phyloP scores from a whole-genome alignment of 2,329 filamentous ascomycete species.

The Fusarium xylarioides region DNA sequence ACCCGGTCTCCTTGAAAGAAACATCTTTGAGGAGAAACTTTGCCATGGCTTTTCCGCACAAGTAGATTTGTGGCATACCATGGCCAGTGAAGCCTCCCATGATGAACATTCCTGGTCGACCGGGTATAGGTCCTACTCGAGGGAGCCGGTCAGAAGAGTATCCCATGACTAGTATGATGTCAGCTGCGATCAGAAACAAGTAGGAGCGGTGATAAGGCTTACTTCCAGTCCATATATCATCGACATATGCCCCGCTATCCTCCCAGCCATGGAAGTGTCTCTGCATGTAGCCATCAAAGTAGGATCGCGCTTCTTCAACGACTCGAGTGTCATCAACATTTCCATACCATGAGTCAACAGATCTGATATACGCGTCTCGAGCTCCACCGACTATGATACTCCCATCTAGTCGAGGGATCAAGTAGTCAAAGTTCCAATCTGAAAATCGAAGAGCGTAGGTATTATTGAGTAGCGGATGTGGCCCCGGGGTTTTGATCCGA shows the following conservation, averaged over 20 bases:
- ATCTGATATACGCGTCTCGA: not conserved
- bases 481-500: rapidly evolving
- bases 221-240: not conserved
- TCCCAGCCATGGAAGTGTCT: not conserved
- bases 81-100: not conserved
- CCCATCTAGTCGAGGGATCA: not conserved
- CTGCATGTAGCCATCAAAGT: not conserved
- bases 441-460: not conserved
- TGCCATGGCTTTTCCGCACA: not conserved
- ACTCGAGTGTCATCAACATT: not conserved
- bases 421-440: not conserved
- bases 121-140: not conserved
- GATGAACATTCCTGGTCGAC: not conserved
- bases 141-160: not conserved
- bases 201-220: rapidly evolving
- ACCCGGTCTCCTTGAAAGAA: rapidly evolving
- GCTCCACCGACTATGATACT: not conserved
- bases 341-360: not conserved
- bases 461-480: not conserved
- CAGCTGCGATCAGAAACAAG: rapidly evolving
- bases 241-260: not conserved
- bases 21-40: not conserved
- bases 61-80: not conserved
- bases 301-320: rapidly evolving
- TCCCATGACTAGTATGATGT: not conserved